These are phyloP conservation scores for Phytophthora nicotianae DNA, from an alignment of 352 stramenopile genomes.

Conservation along the genomic window DNA sequence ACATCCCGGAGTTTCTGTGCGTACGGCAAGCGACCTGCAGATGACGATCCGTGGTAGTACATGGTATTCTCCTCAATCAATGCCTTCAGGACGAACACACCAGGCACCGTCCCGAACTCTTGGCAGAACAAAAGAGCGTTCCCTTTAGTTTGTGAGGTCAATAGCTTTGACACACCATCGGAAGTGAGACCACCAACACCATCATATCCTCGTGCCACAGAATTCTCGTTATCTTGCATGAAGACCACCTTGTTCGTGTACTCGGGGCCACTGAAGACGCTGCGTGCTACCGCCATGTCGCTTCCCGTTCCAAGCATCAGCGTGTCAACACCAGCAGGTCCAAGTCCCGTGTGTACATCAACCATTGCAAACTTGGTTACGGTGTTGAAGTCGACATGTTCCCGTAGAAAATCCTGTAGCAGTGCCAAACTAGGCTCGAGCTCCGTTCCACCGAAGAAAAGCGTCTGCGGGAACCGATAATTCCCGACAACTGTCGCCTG, in stretches of 20 bases:
- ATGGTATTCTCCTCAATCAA: constrained; percentile 68
- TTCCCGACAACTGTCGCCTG: constrained; percentile 87
- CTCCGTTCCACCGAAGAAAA: constrained; percentile 88
- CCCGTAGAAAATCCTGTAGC: constrained; percentile 65
- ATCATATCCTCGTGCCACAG: constrained; percentile 61
- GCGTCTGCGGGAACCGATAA: constrained; percentile 82
- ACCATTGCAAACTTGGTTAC: constrained; percentile 74
- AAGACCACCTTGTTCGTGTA: constrained; percentile 40
- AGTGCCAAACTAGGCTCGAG: constrained; percentile 71
- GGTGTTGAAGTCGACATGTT: constrained; percentile 49
- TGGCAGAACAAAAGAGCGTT: constrained; percentile 53
- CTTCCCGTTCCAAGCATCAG: constrained; percentile 42
- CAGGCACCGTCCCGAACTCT: constrained; percentile 75
- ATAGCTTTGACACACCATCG: constrained; percentile 42
- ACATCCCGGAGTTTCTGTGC: constrained; percentile 69
- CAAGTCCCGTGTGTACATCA: constrained; percentile 95
- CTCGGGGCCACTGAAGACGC: constrained; percentile 34
- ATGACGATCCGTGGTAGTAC: constrained; percentile 48
- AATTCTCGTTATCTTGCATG: constrained; percentile 35
- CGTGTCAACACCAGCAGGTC: constrained; percentile 63
- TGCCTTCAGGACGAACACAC: constrained; percentile 62
- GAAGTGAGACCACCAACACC: constrained; percentile 48
- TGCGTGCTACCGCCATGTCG: constrained; percentile 35
- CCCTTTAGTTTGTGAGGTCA: constrained; percentile 25
- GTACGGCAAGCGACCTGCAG: constrained; percentile 51